Evolutionary conservation across 148 eudicot species (phyloP).

Genomic region (Camellia japonica): DNA sequence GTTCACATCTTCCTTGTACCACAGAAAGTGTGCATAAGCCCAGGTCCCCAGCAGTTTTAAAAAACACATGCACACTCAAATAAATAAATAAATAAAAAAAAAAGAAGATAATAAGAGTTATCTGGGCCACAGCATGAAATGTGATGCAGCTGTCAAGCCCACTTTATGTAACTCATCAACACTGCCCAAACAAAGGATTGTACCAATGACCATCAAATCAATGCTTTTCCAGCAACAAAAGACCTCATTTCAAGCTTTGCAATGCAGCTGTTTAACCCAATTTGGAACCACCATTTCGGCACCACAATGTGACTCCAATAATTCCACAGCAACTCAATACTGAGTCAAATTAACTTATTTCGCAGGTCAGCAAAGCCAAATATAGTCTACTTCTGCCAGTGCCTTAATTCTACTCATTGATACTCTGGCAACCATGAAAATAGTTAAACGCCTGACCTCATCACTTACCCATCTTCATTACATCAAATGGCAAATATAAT

Average conservation of each 20-base stretch:
- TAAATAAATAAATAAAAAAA: not conserved
- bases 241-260: not conserved
- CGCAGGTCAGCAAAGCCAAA: not conserved
- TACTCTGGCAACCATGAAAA: not conserved
- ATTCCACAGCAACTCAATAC: not conserved
- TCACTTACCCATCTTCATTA: not conserved
- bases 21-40: not conserved
- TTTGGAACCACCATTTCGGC: not conserved
- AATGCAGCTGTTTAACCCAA: not conserved
- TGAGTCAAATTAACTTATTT: not conserved
- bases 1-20: no score
- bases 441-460: not conserved
- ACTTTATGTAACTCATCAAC: not conserved
- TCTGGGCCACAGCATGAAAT: not conserved
- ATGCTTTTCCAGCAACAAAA: not conserved
- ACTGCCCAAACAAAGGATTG: not conserved
- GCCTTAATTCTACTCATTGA: not conserved
- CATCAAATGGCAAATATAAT: not conserved
- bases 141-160: not conserved
- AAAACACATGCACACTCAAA: not conserved
- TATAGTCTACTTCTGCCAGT: not conserved
- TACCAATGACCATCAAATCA: not conserved
- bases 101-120: not conserved
- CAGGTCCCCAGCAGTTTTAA: not conserved
- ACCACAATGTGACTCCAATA: not conserved